Conservation (phyloP, 1,284 basidiomycete genomes). For the Apiotrichum domesticum region DNA sequence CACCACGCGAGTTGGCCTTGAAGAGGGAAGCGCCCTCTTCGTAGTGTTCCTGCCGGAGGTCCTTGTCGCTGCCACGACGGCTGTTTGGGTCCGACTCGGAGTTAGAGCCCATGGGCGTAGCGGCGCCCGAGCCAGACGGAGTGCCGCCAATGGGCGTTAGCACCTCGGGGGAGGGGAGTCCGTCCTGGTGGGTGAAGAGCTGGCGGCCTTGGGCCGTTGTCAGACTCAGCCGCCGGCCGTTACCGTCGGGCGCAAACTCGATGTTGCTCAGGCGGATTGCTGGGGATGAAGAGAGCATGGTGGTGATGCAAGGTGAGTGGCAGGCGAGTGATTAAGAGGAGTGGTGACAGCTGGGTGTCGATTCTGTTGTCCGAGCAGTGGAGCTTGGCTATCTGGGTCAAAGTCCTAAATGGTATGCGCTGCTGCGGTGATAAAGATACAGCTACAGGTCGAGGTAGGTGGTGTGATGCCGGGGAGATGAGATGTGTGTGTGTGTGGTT, state of each 20-base stretch:
- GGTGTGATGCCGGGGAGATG: no score
- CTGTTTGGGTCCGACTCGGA: conserved; percentile 18
- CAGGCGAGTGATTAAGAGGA: no score
- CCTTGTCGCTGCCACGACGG: conserved; percentile 19
- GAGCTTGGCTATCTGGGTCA: no score
- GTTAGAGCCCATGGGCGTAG: conserved; percentile 14
- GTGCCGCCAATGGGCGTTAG: conserved; percentile 41
- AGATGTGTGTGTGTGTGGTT: no score
- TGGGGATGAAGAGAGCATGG: conserved; percentile 43
- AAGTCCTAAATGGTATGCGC: no score
- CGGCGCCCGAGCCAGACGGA: conserved; percentile 15
- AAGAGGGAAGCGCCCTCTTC: conserved; percentile 16
- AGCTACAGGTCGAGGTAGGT: no score
- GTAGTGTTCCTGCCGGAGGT: conserved; percentile 8
- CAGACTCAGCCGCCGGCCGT: conserved; percentile 34
- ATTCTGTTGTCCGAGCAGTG: no score
- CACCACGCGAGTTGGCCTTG: conserved; percentile 38
- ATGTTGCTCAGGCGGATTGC: conserved; percentile 42
- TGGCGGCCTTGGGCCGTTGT: conserved; percentile 38
- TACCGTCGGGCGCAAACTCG: conserved; percentile 24
- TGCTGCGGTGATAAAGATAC: no score
- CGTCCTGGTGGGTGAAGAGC: conserved; percentile 40
- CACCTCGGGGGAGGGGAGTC: conserved; percentile 40
- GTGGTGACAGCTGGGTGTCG: no score
- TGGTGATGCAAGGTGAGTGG: not conserved